Evolutionary conservation across 2,329 filamentous ascomycete genomes (phyloP), one percentile per base, ranked within the genome.

Genomic region (Colletotrichum noveboracense): DNA sequence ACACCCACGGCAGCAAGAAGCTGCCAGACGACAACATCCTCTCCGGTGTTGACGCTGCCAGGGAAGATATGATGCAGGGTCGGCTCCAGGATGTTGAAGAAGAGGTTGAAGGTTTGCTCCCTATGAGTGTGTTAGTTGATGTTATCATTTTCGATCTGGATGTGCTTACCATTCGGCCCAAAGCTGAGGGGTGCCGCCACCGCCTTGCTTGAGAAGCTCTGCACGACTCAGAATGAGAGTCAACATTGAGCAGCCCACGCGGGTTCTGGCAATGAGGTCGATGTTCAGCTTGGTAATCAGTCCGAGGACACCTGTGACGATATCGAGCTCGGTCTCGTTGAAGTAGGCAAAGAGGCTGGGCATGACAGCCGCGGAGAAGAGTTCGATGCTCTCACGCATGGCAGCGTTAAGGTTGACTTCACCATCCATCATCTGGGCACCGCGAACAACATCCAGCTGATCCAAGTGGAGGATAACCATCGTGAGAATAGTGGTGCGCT

Each of bases 21-120:
- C 85, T 98, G 96, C 97, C 97, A 99, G 52, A 98, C 95, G 82
- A 98, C 98, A 81, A 98, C 94, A 81, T 99, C 97, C 79, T 98
- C 96, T 66, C 95, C 94, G 9, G 95, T 93, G 78, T 95, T 96
- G 81, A 98, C 95, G n/a, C 94, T 94, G 24, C 94, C 95, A 0
- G 96, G 96, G 91, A 99, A 99, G 77, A 98, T 93, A 80, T 94
- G 91, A 14, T 94, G 93, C 62, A 98, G 90, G 8, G 93, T 93
- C 3, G 95, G 95, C 84, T 98, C 96, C 21, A 98, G 88, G 8
- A 91, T 90, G 83, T 97, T 95, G 85, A 99, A 99, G 75, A 99
- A 91, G 30, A 91, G 90, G 80, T 96, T 95, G 86, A 98, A 98
- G 8, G 95, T 93, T 74, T 90, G 88, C 26, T 94, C 92, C 93